Percentiles rank a stretch among this genome's conserved stretches.
These are phyloP conservation scores for Ophiostoma sp. DNA, from an alignment of 2,329 filamentous ascomycete genomes.

Conservation along the genomic window DNA sequence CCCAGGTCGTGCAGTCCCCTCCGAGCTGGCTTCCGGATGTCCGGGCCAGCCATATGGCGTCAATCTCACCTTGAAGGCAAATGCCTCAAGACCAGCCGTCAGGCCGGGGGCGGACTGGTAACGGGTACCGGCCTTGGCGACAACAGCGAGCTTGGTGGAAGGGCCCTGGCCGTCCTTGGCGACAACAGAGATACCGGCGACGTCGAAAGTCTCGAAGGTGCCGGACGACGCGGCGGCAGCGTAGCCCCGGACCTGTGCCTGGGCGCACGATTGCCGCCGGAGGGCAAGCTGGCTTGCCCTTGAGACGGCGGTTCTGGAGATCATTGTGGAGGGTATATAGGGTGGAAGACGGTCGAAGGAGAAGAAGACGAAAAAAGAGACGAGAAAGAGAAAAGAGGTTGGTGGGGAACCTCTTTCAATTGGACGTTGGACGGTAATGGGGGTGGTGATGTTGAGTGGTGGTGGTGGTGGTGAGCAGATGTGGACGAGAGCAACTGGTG, in stretches of 20 bases:
- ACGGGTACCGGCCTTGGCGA: constrained; percentile 89
- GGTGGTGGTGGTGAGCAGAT: constrained; percentile 20
- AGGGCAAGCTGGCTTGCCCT: constrained; percentile 54
- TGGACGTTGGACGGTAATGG: constrained; percentile 30
- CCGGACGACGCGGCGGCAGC: constrained; percentile 55
- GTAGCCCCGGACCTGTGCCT: constrained; percentile 44
- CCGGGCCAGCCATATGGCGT: neutral
- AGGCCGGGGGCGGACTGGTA: constrained; percentile 87
- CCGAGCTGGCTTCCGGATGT: neutral
- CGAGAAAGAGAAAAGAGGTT: constrained; percentile 13
- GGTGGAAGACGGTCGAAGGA: constrained; percentile 38
- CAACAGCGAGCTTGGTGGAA: constrained; percentile 83
- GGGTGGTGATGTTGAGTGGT: constrained; percentile 29
- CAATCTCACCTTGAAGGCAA: constrained; percentile 82
- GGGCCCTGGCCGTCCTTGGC: constrained; percentile 83
- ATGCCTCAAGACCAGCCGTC: constrained; percentile 84
- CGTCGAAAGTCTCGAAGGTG: constrained; percentile 81
- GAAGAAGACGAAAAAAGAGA: constrained; percentile 34
- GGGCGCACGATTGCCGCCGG: constrained; percentile 39
- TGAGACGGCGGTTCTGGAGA: constrained; percentile 56
- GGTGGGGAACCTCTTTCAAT: constrained; percentile 40
- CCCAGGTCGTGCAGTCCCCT: neutral
- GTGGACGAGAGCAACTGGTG: constrained; percentile 20
- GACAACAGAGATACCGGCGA: constrained; percentile 85
- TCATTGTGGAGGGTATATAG: constrained; percentile 38